Evolutionary conservation across 1,284 basidiomycete genomes (phyloP).

Genomic region (Anthracocystis walkeri): DNA sequence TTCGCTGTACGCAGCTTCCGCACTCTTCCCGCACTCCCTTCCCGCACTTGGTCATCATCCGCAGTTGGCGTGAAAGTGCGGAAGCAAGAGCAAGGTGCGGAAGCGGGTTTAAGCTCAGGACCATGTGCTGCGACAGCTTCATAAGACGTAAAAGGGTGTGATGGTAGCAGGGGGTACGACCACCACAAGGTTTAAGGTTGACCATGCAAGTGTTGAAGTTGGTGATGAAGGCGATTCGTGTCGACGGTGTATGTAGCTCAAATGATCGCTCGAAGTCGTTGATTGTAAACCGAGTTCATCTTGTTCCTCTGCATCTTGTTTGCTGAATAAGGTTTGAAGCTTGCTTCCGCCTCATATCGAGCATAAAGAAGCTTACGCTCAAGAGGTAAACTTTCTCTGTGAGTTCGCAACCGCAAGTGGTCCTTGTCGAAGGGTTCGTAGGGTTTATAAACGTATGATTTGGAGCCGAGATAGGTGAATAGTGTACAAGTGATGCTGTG

Average conservation of each 20-base stretch:
- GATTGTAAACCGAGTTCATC: background rate
- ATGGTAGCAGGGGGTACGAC: background rate
- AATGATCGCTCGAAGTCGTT: too few species aligned
- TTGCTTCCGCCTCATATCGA: background rate
- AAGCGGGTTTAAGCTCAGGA: background rate
- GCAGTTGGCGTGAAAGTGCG: background rate
- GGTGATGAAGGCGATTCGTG: constrained; percentile 1
- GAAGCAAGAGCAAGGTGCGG: background rate
- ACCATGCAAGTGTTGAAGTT: background rate
- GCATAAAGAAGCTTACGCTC: background rate
- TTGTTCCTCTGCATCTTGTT: background rate
- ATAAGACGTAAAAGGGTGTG: background rate
- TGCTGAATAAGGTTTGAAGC: background rate
- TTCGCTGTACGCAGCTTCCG: constrained; percentile 5
- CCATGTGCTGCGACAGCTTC: background rate
- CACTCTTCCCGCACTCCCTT: background rate
- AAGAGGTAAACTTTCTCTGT: background rate
- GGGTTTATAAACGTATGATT: too few species aligned
- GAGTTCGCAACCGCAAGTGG: background rate
- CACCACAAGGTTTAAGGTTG: background rate
- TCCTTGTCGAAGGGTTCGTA: too few species aligned
- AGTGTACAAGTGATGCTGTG: constrained; percentile 11
- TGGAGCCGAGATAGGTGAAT: background rate
- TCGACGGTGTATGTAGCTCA: background rate
- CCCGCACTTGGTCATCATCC: constrained; percentile 2